A percentile compares a stretch with the other conserved stretches of the same genome.
These are phyloP conservation scores for Phytopythium helicoides DNA, from an alignment of 352 stramenopile species.

Conservation along the genomic window DNA sequence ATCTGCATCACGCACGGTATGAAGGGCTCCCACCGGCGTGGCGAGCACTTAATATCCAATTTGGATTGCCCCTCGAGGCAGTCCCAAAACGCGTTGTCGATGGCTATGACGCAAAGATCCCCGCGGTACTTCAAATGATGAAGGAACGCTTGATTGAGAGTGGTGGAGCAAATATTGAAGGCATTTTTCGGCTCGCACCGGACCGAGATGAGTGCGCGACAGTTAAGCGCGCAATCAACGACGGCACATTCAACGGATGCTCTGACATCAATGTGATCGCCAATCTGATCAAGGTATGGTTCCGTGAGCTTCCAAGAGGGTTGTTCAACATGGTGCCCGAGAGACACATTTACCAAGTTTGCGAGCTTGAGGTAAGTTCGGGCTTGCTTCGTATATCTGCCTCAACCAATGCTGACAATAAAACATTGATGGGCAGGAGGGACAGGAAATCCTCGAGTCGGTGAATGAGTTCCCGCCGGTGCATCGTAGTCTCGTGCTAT, in stretches of 20 bases:
- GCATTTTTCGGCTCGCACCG: conserved; percentile 77
- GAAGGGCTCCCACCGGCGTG: conserved; percentile 71
- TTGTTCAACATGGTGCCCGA: conserved; percentile 69
- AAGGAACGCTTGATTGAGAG: conserved; percentile 51
- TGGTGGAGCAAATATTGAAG: conserved; percentile 44
- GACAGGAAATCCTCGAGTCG: conserved; percentile 24
- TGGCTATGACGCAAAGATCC: conserved; percentile 65
- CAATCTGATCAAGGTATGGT: conserved; percentile 87
- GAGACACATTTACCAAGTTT: conserved; percentile 52
- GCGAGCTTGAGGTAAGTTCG: conserved; percentile 34
- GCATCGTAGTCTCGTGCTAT: conserved; percentile 49
- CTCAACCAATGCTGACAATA: neutral
- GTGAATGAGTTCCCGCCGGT: conserved; percentile 34
- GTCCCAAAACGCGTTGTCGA: conserved; percentile 56
- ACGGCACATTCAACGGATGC: conserved; percentile 55
- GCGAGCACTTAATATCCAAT: conserved; percentile 68
- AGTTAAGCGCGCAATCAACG: conserved; percentile 71
- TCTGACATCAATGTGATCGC: conserved; percentile 74
- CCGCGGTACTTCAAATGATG: conserved; percentile 76
- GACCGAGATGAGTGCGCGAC: conserved; percentile 53
- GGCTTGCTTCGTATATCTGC: neutral
- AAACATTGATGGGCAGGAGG: conserved; percentile 21
- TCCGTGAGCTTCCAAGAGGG: conserved; percentile 71
- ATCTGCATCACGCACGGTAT: conserved; percentile 59
- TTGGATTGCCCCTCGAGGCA: conserved; percentile 61